Evolutionary conservation across 2,329 filamentous ascomycete species (phyloP), one percentile per base, ranked within the genome.

Genomic region (Alternaria gaisen): DNA sequence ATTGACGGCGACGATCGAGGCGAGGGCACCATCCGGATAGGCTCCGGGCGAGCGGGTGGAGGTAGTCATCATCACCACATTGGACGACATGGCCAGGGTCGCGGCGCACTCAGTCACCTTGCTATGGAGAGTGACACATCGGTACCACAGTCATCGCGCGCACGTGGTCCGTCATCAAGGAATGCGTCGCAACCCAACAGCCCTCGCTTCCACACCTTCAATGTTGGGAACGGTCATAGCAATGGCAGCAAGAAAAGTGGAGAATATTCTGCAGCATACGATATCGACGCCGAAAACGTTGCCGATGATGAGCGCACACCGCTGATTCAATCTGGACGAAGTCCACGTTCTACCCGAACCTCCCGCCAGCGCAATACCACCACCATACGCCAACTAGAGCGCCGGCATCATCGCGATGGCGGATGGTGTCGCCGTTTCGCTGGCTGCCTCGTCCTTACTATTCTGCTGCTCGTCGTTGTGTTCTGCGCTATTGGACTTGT

Each of bases 271-370:
- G 84, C 84, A 3, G 84, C 84, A 2, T 96, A 93, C 70, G 93
- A 97, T 70, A 86, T 94, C 68, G 93, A 97, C 76, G 93, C 94
- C 42, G 88, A 89, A 58, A 86, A 87, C 44, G 90, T 88, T 10
- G 93, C 91, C 40, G 93, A 96, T 72, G 92, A 96, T 74, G 95
- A 97, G 80, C 88, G 91, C 46, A 95, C 93, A 3, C 95, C 94
- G 9, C 84, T 98, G 44, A 86, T 97, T 14, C 81, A 82, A 10
- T 85, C 87, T 2, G 80, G 88, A 24, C 89, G 91, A 32, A 87
- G 87, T 48, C 85, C 85, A 20, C 85, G 87, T 53, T 41, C 38
- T 22, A 65, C 66, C 24, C 74, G 78, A 28, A 72, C 70, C 5
- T 66, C 89, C 61, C 85, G 84, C 55, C 83, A 86, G 43, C 83